Evolutionary conservation across 768 basidiomycete species (phyloP).

Genomic region (Hirschioporus abietinus): DNA sequence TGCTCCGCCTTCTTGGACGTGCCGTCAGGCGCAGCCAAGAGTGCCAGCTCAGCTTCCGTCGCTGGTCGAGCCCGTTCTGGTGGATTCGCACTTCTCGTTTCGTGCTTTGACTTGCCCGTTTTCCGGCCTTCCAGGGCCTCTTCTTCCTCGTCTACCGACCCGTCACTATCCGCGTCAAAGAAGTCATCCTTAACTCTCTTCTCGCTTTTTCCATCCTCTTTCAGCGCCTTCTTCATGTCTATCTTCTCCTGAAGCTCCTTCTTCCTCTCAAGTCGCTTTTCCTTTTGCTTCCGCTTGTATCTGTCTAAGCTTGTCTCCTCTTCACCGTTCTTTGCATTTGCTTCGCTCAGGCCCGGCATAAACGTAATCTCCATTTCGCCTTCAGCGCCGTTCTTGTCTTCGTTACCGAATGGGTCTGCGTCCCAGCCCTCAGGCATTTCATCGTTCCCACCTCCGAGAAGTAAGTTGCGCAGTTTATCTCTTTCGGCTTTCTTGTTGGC

Average conservation of each 20-base stretch:
- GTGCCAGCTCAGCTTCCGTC: slow-evolving; percentile 53
- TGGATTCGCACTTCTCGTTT: slow-evolving; percentile 18
- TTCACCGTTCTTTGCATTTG: slow-evolving; percentile 37
- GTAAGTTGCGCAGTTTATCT: slow-evolving; percentile 69
- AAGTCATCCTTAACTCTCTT: slow-evolving; percentile 57
- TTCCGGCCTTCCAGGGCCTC: slow-evolving; percentile 18
- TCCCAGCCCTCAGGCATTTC: slow-evolving; percentile 81
- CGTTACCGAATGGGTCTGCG: slow-evolving; percentile 27
- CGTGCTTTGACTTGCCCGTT: slow-evolving; percentile 20
- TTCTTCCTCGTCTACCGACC: slow-evolving; percentile 24
- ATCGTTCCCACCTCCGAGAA: slow-evolving; percentile 63
- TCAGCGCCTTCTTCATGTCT: slow-evolving; percentile 20
- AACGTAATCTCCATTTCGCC: slow-evolving; percentile 96
- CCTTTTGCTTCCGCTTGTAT: slow-evolving; percentile 86
- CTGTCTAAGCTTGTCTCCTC: slow-evolving; percentile 87
- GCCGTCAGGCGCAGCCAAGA: slow-evolving; percentile 47
- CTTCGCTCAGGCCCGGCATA: slow-evolving; percentile 69
- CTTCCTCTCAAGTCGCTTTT: slow-evolving; percentile 81
- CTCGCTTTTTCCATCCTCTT: slow-evolving; percentile 18
- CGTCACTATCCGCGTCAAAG: slow-evolving; percentile 55
- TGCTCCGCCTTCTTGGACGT: slow-evolving; percentile 50
- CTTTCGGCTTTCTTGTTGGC: slow-evolving; percentile 38
- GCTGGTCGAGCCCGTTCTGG: slow-evolving; percentile 39
- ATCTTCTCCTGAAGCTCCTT: slow-evolving; percentile 47
- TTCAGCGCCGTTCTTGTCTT: slow-evolving; percentile 37